Evolutionary conservation across 768 basidiomycete genomes (phyloP).

Genomic region (Cyathus striatus): DNA sequence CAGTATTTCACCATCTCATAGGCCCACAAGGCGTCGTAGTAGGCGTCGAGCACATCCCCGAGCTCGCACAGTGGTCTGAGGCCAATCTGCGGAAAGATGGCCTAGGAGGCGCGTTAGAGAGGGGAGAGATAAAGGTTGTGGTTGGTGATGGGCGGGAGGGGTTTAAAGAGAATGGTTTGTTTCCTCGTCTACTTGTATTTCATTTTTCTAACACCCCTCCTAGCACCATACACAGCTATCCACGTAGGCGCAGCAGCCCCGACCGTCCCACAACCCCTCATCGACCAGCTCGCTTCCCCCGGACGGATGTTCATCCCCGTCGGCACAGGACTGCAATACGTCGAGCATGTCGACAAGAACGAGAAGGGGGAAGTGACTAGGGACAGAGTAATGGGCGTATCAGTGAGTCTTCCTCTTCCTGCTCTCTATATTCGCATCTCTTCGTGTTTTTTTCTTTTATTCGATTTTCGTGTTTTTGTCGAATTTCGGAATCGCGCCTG

Average conservation of each 20-base stretch:
- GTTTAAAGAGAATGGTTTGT: conserved; percentile 22
- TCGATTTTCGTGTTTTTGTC: too few species aligned
- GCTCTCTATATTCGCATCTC: too few species aligned
- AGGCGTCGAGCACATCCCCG: conserved; percentile 88
- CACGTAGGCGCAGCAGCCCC: conserved; percentile 95
- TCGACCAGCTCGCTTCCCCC: conserved; percentile 73
- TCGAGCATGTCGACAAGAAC: conserved; percentile 81
- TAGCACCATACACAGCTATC: conserved; percentile 76
- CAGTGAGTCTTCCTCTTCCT: conserved; percentile 56
- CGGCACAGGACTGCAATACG: conserved; percentile 53
- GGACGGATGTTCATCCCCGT: conserved; percentile 94
- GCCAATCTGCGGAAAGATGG: conserved; percentile 67
- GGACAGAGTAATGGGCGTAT: conserved; percentile 74
- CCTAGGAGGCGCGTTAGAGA: conserved; percentile 46
- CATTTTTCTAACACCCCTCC: not conserved
- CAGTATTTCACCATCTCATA: conserved; percentile 76
- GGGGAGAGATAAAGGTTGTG: conserved; percentile 55
- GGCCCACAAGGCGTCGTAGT: conserved; percentile 57
- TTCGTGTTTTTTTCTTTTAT: too few species aligned
- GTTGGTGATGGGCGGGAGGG: conserved; percentile 82
- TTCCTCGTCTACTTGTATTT: not conserved
- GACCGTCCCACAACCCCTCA: conserved; percentile 57
- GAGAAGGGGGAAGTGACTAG: conserved; percentile 57
- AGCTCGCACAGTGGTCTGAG: conserved; percentile 67
- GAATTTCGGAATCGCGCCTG: too few species aligned